Evolutionary conservation across 2,329 filamentous ascomycete genomes (phyloP).

Genomic region (Pseudogymnoascus sp.): DNA sequence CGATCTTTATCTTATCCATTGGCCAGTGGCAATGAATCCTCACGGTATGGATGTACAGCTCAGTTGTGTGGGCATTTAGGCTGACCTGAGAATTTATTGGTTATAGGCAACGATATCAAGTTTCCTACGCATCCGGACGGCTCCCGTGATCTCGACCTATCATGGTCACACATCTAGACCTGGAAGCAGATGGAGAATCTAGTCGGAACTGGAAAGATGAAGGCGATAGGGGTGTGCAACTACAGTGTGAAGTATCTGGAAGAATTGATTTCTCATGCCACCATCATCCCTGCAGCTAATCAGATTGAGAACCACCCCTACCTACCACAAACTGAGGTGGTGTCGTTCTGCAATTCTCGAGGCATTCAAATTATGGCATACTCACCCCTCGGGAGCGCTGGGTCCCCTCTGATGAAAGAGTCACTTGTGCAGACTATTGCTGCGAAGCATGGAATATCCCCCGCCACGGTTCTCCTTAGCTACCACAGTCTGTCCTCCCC

Average conservation of each 20-base stretch:
- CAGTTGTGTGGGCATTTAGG: background rate
- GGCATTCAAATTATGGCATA: conserved; percentile 67
- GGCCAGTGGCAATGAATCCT: conserved; percentile 75
- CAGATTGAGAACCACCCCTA: conserved; percentile 39
- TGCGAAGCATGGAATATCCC: conserved; percentile 53
- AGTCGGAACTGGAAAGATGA: conserved; percentile 48
- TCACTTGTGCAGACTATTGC: conserved; percentile 45
- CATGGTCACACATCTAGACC: conserved; percentile 65
- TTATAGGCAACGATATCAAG: conserved; percentile 56
- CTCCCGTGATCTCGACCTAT: conserved; percentile 62
- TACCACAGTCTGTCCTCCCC: conserved; percentile 54
- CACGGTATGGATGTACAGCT: conserved; percentile 42
- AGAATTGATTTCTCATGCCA: conserved; percentile 34
- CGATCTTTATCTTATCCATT: conserved; percentile 77
- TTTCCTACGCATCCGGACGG: conserved; percentile 72
- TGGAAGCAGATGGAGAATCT: conserved; percentile 72
- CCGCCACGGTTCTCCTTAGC: conserved; percentile 60
- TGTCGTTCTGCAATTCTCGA: conserved; percentile 58
- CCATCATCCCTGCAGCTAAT: conserved; percentile 35
- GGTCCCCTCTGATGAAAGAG: conserved; percentile 53
- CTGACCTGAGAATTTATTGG: conserved; percentile 12
- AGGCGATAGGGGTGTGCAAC: conserved; percentile 45
- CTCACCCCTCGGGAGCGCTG: conserved; percentile 54
- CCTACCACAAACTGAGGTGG: conserved; percentile 57
- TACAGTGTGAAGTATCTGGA: conserved; percentile 37